phyloP scores from a whole-genome alignment of 495 filamentous ascomycete species.

The Daldinia childiae region DNA sequence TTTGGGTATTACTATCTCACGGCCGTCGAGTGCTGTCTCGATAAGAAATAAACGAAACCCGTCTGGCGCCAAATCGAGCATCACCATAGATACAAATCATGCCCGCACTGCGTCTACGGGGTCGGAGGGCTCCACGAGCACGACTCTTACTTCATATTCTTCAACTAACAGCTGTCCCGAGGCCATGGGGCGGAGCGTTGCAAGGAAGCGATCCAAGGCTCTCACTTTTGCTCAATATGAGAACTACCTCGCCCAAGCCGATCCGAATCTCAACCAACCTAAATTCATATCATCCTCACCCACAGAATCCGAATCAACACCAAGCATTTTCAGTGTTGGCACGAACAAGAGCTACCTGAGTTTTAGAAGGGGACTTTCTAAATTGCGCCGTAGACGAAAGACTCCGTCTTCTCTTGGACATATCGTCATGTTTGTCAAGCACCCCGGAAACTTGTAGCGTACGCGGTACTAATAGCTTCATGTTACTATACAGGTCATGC shows the following conservation, averaged over 20 bases:
- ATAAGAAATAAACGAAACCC: conserved; percentile 38
- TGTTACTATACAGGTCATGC: conserved; percentile 53
- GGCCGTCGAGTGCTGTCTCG: conserved; percentile 40
- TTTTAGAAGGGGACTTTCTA: conserved; percentile 54
- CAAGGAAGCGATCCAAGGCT: conserved; percentile 51
- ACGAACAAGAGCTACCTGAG: conserved; percentile 54
- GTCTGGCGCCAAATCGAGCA: conserved; percentile 50
- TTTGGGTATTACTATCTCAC: conserved; percentile 55
- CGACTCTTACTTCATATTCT: conserved; percentile 49
- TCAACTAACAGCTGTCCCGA: conserved; percentile 36
- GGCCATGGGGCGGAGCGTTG: conserved; percentile 16
- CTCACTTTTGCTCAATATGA: conserved; percentile 64
- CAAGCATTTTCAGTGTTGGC: conserved; percentile 47
- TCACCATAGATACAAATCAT: conserved; percentile 48
- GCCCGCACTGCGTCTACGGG: conserved; percentile 50
- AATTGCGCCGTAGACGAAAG: conserved; percentile 49
- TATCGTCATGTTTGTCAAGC: conserved; percentile 48
- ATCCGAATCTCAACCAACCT: conserved; percentile 51
- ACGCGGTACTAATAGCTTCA: conserved; percentile 25
- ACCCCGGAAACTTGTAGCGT: neutral
- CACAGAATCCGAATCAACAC: conserved; percentile 39
- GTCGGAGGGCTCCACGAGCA: conserved; percentile 48
- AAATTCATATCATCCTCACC: conserved; percentile 42
- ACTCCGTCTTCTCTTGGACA: conserved; percentile 41
- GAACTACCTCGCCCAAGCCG: conserved; percentile 56